A percentile compares a stretch with the other conserved stretches of the same genome.
Conservation (phyloP, 306 rosid genomes). For the Comarum palustre region DNA sequence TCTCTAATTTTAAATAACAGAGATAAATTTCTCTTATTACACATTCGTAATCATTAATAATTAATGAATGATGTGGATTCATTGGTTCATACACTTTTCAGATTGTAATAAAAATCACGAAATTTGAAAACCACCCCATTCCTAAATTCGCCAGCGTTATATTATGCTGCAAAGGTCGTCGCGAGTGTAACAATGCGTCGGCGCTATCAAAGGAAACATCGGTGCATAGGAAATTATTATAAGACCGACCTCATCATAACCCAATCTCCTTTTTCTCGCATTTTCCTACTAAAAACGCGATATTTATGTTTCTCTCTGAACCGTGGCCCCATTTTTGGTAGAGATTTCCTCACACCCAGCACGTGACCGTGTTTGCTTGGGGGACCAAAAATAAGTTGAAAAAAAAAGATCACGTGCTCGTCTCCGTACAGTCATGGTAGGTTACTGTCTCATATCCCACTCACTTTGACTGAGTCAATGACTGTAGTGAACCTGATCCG, state of each 20-base stretch:
- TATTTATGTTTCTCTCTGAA: neutral
- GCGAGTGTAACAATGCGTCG: too few species aligned
- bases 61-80: too few species aligned
- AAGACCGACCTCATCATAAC: slow-evolving; percentile 7
- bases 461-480: neutral
- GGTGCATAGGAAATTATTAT: neutral
- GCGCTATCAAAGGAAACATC: neutral
- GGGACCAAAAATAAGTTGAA: neutral
- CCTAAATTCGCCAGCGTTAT: too few species aligned
- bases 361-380: neutral
- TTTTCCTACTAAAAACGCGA: neutral
- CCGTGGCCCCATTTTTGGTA: neutral
- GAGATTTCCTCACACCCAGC: neutral
- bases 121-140: too few species aligned
- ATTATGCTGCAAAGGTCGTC: too few species aligned
- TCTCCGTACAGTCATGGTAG: neutral
- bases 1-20: too few species aligned
- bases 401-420: neutral
- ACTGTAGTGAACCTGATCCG: neutral
- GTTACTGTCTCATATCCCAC: neutral
- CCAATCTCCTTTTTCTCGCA: neutral
- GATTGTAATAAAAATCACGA: too few species aligned
- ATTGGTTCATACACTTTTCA: too few species aligned
- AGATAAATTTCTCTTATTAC: too few species aligned
- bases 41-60: too few species aligned